These are phyloP conservation scores for Terfezia boudieri DNA, from an alignment of 495 filamentous ascomycete genomes.

Conservation along the genomic window DNA sequence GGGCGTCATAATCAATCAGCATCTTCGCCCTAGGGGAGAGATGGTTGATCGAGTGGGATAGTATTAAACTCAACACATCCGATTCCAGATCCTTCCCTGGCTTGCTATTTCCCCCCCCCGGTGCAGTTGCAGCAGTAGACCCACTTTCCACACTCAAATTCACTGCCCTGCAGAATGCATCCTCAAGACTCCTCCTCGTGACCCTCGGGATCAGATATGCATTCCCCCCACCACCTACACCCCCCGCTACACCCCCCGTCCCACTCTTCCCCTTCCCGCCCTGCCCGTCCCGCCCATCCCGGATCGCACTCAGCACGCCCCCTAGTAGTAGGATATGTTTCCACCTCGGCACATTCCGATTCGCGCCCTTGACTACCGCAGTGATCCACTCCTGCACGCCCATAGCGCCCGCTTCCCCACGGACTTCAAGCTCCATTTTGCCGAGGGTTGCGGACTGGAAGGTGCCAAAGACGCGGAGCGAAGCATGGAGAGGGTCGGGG, in stretches of 20 bases:
- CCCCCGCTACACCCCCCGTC: constrained; percentile 25
- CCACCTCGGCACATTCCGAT: constrained; percentile 65
- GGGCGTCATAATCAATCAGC: constrained; percentile 44
- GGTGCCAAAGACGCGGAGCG: constrained; percentile 58
- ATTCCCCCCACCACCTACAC: constrained; percentile 23
- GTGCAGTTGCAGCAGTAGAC: too few relatives aligned
- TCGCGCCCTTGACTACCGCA: constrained; percentile 61
- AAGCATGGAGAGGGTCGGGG: constrained; percentile 45
- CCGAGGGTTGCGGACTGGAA: constrained; percentile 64
- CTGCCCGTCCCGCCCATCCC: constrained; percentile 20
- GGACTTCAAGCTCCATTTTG: constrained; percentile 29
- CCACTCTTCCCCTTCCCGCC: constrained; percentile 37
- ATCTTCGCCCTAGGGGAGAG: constrained; percentile 22
- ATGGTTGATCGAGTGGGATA: constrained; percentile 15
- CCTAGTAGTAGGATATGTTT: constrained; percentile 62
- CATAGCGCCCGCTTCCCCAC: constrained; percentile 25
- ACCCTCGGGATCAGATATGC: constrained; percentile 25
- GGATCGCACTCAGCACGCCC: constrained; percentile 56
- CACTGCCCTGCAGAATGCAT: constrained; percentile 51
- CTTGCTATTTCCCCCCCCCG: too few relatives aligned
- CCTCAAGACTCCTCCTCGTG: constrained; percentile 50
- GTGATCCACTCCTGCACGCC: constrained; percentile 56
- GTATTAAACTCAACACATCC: constrained; percentile 15
- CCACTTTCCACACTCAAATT: constrained; percentile 43
- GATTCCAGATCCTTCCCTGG: constrained; percentile 13